Evolutionary conservation across 192 early-diverging fungal genomes (phyloP), one percentile per base, ranked within the genome.

Genomic region (Rhizophagus prolifer): DNA sequence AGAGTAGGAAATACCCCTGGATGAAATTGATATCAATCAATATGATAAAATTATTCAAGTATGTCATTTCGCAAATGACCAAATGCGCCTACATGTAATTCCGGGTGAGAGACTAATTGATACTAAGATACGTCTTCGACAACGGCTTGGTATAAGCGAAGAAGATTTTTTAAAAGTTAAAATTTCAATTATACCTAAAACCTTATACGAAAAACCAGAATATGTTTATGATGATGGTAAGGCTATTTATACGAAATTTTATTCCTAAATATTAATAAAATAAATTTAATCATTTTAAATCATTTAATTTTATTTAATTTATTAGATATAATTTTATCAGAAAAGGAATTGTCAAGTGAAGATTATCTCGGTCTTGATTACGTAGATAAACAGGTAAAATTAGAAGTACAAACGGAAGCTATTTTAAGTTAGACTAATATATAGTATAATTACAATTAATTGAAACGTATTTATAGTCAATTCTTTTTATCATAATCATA

Each of bases 151-250:
- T 12, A 86, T 94, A 88, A 86, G 85, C 77, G 94, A 96, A 58
- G 95, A 94, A 85, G 96, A 98, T 54, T 93, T 93, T 74, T 85
- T 80, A 1, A 90, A 91, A 71, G 84, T 92, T 64, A 93, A 89
- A 79, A 77, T 90, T 66, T 67, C 81, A 74, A 81, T 89, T 79
- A 75, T 86, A 9, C 58, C 78, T 19, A 47, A 14, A 28, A 41
- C 64, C 23, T 19, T 25, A 28, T 50, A 63, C 9, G 46, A 69
- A 8, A 73, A 75, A 19, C 76, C 67, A 9, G 25, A 75, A 2
- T 74, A 74, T 41, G 7, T 75, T 13, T 12, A 80, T 21, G 10
- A 44, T 44, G 10, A 79, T 74, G 79, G 79, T 84, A 79, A 70
- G 66, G 66, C 3, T 38, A 38, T 12, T 2, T 12, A 44, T 38